Evolutionary conservation across 192 early-diverging fungal genomes (phyloP), one percentile per base, ranked within the genome.

Genomic region (Linnemannia exigua): DNA sequence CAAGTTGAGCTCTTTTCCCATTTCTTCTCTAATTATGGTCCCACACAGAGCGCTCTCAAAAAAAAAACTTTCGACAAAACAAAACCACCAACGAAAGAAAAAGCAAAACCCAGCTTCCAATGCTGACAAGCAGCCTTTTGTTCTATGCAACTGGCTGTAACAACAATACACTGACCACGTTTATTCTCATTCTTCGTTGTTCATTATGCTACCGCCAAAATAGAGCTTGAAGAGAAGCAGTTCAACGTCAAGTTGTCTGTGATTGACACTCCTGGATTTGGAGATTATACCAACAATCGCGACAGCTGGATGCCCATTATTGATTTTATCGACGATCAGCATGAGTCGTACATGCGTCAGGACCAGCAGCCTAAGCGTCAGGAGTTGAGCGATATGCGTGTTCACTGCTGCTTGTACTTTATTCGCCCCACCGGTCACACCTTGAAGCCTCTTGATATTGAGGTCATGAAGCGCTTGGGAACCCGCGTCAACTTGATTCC

Each of bases 321-420:
- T 61, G 97, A 99, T 74, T 99, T 98, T 89, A 92, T 99, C 75
- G 98, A 99, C 88, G 98, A 99, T 79, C 98, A 99, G 90, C 98
- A 99, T 91, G 95, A 96, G 80, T 94, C 91, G 76, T 96, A 98
- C 82, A 94, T 99, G 93, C 93, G 95, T 88, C 95, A 96, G 89
- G 98, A 99, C 87, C 91, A 95, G 81, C 93, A 96, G 87, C 94
- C 95, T 48, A 91, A 95, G 75, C 92, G 98, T 82, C 94, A 96
- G 72, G 93, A 95, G 75, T 90, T 94, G 50, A 95, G 98, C 80
- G 98, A 99, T 87, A 93, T 99, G 93, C 93, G 98, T 63, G 98
- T 99, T 35, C 97, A 99, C 90, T 97, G 95, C 79, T 99, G 98
- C 88, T 89, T 99, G 77, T 99, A 99, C 91, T 99, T 99, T 88